Base-by-base conservation (phyloP, 129 eudicot species). In the Helianthus annuus region DNA sequence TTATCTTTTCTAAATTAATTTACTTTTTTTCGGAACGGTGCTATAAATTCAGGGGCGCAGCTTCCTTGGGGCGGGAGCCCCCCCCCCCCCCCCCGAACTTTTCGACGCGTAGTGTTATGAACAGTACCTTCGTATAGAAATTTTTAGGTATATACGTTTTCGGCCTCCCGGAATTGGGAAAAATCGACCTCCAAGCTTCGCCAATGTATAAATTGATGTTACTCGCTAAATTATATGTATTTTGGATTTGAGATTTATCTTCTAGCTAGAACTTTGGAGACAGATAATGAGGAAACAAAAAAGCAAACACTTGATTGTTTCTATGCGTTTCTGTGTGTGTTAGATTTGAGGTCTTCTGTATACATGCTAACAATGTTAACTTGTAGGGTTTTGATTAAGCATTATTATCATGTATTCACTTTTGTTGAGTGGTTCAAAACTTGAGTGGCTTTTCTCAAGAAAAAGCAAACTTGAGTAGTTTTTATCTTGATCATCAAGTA, bases 381-480 rank as follows among this genome's bases (percentile, higher is more conserved):
- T 61, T 62, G 48, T 70, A 39, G 54, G 39, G 14, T 27, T 67
- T 73, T 73, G 63, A 57, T 73, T 36, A 68, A 36, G 64, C 56
- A 60, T 85, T 42, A 56, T 81, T 72, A 66, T 52, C 63, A 55
- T 69, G 46, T 64, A 48, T 70, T 57, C 74, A 49, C 84, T 64
- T 70, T 77, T 80, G 77, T 49, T 65, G 72, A 84, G 85, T 85
- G 83, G 87, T 79, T 80, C 74, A 69, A 76, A 53, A 77, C 80
- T 74, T 54, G 76, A 80, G 80, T 80, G 73, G 61, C 59, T 75
- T 70, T 78, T 83, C 83, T 71, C 89, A 66, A 77, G 85, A 76
- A 67, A 82, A 87, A 84, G 85, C 83, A 71, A 82, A 79, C 88
- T 84, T 71, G 87, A 84, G 93, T 87, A 87, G 74, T 73, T 85